Evolutionary conservation across 148 eudicot species (phyloP).

Genomic region (Rhododendron williamsianum): DNA sequence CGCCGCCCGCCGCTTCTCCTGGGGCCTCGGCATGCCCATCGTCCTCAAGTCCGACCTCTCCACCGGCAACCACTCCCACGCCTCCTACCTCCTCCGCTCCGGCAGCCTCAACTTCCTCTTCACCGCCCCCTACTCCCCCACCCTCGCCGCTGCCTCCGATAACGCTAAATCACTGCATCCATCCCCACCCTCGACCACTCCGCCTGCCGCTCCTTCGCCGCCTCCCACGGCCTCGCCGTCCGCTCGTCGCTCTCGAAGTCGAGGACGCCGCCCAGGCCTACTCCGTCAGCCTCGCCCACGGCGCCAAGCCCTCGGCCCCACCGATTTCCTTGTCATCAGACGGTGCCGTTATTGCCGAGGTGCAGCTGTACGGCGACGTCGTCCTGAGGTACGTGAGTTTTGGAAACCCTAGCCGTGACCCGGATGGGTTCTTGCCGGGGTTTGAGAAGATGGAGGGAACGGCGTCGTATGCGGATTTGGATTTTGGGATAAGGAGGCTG

Average conservation of each 20-base stretch:
- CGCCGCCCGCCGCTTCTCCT: constrained; percentile 61
- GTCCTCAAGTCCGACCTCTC: constrained; percentile 86
- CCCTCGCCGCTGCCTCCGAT: constrained; percentile 26
- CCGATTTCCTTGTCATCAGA: constrained; percentile 28
- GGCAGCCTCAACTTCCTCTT: constrained; percentile 60
- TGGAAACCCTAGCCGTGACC: not conserved
- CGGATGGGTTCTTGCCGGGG: constrained; percentile 50
- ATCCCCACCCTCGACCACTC: constrained; percentile 44
- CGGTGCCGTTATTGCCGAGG: constrained; percentile 41
- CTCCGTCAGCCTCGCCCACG: constrained; percentile 40
- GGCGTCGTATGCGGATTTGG: constrained; percentile 37
- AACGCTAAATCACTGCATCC: constrained; percentile 25
- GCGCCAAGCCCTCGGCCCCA: constrained; percentile 40
- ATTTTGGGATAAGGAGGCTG: constrained; percentile 62
- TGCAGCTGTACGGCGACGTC: constrained; percentile 73
- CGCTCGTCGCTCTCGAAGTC: constrained; percentile 65
- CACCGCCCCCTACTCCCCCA: constrained; percentile 77
- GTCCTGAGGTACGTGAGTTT: constrained; percentile 69
- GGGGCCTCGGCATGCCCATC: constrained; percentile 86
- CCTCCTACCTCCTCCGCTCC: constrained; percentile 72
- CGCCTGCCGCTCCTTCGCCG: constrained; percentile 31
- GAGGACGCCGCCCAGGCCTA: constrained; percentile 54
- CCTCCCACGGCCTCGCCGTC: constrained; percentile 72
- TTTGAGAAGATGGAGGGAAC: constrained; percentile 40
- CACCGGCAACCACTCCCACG: constrained; percentile 72